phyloP scores from a whole-genome alignment of 768 basidiomycete species.

The Kockovaella imperatae region DNA sequence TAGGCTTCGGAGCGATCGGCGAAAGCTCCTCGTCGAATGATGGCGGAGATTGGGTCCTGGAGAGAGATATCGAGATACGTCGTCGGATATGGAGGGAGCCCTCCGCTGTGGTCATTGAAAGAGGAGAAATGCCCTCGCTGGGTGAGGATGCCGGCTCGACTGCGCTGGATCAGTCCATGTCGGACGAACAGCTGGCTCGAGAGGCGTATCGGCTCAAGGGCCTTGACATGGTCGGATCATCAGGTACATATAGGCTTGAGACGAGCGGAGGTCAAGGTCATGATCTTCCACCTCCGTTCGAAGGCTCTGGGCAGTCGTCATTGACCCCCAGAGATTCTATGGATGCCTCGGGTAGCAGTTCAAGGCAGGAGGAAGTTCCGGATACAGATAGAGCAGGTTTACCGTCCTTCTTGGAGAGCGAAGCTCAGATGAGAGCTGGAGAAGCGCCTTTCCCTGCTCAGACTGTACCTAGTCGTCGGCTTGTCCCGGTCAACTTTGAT shows the following conservation, averaged over 20 bases:
- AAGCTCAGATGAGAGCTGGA: constrained; percentile 24
- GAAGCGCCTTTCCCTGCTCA: constrained; percentile 13
- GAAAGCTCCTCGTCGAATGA: background rate
- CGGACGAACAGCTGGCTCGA: constrained; percentile 25
- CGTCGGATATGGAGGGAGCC: constrained; percentile 30
- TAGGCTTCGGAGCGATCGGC: constrained; percentile 53
- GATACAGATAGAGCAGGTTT: constrained; percentile 7
- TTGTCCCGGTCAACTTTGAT: constrained; percentile 10
- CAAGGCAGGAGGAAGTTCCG: background rate
- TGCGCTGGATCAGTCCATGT: constrained; percentile 2
- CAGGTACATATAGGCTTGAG: constrained; percentile 24
- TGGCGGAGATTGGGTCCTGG: constrained; percentile 16
- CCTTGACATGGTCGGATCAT: constrained; percentile 32
- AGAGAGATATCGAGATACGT: constrained; percentile 14
- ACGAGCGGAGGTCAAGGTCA: background rate
- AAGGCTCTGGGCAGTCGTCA: constrained; percentile 12
- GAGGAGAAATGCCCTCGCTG: constrained; percentile 13
- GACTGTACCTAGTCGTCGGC: constrained; percentile 8
- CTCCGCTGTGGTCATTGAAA: constrained; percentile 12
- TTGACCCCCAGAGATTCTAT: background rate
- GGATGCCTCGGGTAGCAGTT: background rate
- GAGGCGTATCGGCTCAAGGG: constrained; percentile 42
- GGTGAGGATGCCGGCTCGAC: constrained; percentile 1
- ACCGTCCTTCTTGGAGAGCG: constrained; percentile 29
- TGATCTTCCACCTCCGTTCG: constrained; percentile 37